Conservation (phyloP, 257 asterid species). For the Ajuga chamaepitys region DNA sequence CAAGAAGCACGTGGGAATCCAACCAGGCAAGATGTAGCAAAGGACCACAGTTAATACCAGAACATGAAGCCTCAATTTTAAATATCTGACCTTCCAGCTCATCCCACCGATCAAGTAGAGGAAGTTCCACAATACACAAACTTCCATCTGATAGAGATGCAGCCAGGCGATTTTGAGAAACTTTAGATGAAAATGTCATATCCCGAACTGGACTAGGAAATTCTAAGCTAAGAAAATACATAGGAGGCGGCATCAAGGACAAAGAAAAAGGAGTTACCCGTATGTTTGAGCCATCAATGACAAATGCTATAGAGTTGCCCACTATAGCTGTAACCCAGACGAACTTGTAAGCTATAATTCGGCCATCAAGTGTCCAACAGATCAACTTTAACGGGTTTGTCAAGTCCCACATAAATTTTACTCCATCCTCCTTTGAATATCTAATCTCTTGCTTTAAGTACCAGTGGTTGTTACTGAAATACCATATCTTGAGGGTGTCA, state of each 20-base stretch:
- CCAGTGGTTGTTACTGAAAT: constrained; percentile 86
- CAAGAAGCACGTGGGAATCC: constrained; percentile 62
- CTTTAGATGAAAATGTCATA: constrained; percentile 33
- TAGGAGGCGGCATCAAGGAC: constrained; percentile 88
- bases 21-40: constrained; percentile 66
- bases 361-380: constrained; percentile 73
- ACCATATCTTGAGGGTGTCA: constrained; percentile 79
- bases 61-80: constrained; percentile 46
- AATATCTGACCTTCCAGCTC: constrained; percentile 71
- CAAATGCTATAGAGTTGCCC: constrained; percentile 76
- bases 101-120: constrained; percentile 77
- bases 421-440: constrained; percentile 50
- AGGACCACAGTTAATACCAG: constrained; percentile 32
- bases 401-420: constrained; percentile 81
- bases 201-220: constrained; percentile 63
- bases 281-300: constrained; percentile 69
- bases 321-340: constrained; percentile 81
- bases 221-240: constrained; percentile 58
- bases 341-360: constrained; percentile 48
- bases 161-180: constrained; percentile 55
- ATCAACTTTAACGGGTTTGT: constrained; percentile 59
- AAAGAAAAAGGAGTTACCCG: constrained; percentile 70
- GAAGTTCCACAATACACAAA: constrained; percentile 75
- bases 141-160: constrained; percentile 80
- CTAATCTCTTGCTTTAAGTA: constrained; percentile 85